phyloP scores from a whole-genome alignment of 169 alveolate genomes.

The Babesia ovis region DNA sequence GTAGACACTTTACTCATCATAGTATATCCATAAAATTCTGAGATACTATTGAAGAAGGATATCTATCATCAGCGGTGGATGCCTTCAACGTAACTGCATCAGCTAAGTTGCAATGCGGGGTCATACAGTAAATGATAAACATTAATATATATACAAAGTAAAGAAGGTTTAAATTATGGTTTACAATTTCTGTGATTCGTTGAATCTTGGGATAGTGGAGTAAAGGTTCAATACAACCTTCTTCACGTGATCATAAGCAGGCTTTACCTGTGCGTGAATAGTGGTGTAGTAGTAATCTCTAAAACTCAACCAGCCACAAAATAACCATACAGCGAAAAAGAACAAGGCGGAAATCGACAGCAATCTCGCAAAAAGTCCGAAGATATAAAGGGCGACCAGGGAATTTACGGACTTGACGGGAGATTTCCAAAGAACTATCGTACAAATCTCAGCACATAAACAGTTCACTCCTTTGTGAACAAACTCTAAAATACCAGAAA shows the following conservation, averaged over 20 bases:
- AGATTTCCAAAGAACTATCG: slow-evolving; percentile 40
- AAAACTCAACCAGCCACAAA: slow-evolving; percentile 40
- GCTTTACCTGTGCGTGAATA: slow-evolving; percentile 41
- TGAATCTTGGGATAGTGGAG: slow-evolving; percentile 49
- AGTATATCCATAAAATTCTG: no score
- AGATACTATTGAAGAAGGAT: no score
- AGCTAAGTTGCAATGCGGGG: no score
- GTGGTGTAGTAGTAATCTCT: slow-evolving; percentile 21
- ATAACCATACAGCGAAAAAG: slow-evolving; percentile 38
- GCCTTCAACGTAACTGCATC: no score
- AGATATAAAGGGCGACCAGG: slow-evolving; percentile 26
- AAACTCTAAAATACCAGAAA: slow-evolving; percentile 11
- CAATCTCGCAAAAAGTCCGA: slow-evolving; percentile 34
- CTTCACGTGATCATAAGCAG: slow-evolving; percentile 4
- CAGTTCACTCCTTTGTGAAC: slow-evolving; percentile 16
- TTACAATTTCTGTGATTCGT: slow-evolving; percentile 43
- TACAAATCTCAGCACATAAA: neutral
- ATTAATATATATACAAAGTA: no score
- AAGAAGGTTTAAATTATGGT: neutral
- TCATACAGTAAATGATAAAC: no score
- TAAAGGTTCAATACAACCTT: slow-evolving; percentile 10
- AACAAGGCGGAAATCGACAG: slow-evolving; percentile 29
- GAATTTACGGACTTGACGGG: slow-evolving; percentile 39
- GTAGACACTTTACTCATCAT: no score
- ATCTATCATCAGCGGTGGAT: no score